phyloP scores from a whole-genome alignment of 2,329 filamentous ascomycete genomes.

The Fusarium sp. region DNA sequence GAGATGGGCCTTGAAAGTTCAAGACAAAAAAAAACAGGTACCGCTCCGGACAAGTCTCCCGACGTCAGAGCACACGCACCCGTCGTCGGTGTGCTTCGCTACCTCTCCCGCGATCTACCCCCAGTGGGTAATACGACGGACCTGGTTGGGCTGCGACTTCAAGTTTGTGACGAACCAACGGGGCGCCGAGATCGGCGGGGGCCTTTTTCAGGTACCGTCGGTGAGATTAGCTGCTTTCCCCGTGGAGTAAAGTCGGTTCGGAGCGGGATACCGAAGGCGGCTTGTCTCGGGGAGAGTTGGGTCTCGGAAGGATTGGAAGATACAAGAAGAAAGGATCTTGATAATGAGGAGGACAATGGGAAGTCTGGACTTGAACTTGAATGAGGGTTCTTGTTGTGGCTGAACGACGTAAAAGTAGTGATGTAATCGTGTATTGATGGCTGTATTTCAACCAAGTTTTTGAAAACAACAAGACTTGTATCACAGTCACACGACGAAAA shows the following conservation, averaged over 20 bases:
- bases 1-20: not conserved
- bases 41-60: not conserved
- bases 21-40: not conserved
- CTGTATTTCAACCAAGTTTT: not conserved
- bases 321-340: not conserved
- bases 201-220: not conserved
- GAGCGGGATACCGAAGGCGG: conserved; percentile 26
- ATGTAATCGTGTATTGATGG: not conserved
- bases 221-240: not conserved
- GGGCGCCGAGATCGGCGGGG: conserved; percentile 29
- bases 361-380: not conserved
- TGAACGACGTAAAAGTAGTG: not conserved
- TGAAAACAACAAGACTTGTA: not conserved
- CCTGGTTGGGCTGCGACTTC: conserved; percentile 35
- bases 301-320: not conserved
- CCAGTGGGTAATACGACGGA: conserved; percentile 24
- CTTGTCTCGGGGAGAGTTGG: conserved; percentile 15
- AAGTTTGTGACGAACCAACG: not conserved
- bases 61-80: not conserved
- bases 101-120: not conserved
- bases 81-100: conserved; percentile 1
- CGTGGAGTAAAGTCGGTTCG: conserved; percentile 7
- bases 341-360: not conserved
- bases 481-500: not conserved
- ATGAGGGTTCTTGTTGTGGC: not conserved